Evolutionary conservation across 768 basidiomycete genomes (phyloP).

Genomic region (Kwoniella europaea): DNA sequence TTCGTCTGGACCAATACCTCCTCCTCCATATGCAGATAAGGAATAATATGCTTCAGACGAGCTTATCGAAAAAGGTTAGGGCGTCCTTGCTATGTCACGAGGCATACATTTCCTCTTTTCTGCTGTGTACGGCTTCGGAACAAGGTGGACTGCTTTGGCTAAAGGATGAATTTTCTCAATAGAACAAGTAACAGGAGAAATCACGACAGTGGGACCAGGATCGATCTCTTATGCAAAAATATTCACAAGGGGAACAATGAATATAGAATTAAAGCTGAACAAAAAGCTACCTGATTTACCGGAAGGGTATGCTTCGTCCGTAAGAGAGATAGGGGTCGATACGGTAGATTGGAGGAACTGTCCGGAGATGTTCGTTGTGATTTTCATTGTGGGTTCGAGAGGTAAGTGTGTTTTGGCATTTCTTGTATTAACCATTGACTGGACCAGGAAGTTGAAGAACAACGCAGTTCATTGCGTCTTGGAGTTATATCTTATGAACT

Average conservation of each 20-base stretch:
- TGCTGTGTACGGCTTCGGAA: no score
- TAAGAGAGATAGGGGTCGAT: conserved; percentile 11
- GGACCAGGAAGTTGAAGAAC: not conserved
- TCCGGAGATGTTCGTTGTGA: conserved; percentile 64
- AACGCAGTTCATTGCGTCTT: no score
- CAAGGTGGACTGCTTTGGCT: no score
- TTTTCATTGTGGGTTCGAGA: conserved; percentile 71
- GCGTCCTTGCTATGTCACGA: no score
- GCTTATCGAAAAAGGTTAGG: no score
- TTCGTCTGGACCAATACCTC: no score
- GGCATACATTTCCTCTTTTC: no score
- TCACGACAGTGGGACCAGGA: not conserved
- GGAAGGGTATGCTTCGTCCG: not conserved
- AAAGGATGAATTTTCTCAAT: no score
- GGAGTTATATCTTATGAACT: no score
- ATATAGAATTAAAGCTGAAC: conserved; percentile 4
- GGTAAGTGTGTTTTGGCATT: conserved; percentile 58
- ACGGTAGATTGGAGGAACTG: conserved; percentile 6
- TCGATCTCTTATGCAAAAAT: conserved; percentile 5
- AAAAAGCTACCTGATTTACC: conserved; percentile 14
- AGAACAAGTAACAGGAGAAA: no score
- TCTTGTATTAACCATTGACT: not conserved
- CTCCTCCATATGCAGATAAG: no score
- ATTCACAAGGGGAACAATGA: not conserved
- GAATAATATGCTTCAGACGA: no score